Percentiles rank a stretch among this genome's conserved stretches.
Conservation (phyloP, 257 asterid genomes). For the Penstemon davidsonii region DNA sequence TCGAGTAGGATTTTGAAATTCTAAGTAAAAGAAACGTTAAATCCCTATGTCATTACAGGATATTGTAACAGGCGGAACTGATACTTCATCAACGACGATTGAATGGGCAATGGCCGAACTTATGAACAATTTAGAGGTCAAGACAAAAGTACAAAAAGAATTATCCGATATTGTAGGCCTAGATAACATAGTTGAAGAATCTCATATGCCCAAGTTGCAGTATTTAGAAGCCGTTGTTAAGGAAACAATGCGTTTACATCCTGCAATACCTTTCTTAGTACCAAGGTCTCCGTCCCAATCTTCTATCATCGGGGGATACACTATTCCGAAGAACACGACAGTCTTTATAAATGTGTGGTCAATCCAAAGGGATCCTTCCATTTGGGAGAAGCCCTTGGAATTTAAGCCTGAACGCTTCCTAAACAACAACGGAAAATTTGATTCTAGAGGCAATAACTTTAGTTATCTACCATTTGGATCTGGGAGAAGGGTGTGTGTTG, state of each 20-base stretch:
- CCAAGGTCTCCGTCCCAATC: not conserved
- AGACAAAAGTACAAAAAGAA: not conserved
- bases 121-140: not conserved
- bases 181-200: not conserved
- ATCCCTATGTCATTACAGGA: not conserved
- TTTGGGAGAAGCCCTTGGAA: no score
- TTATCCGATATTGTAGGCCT: not conserved
- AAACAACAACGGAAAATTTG: no score
- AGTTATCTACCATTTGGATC: no score
- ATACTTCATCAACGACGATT: not conserved
- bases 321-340: not conserved
- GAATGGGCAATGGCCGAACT: conserved; percentile 11
- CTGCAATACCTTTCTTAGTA: not conserved
- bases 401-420: no score
- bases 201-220: not conserved
- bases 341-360: no score
- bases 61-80: not conserved
- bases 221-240: not conserved
- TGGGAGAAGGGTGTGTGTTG: no score
- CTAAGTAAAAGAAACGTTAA: no score
- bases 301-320: not conserved
- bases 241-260: conserved; percentile 3
- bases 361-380: no score
- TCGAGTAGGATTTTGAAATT: no score
- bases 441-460: no score